Conservation (phyloP, 345 rosid species). For the Hypericum perforatum region DNA sequence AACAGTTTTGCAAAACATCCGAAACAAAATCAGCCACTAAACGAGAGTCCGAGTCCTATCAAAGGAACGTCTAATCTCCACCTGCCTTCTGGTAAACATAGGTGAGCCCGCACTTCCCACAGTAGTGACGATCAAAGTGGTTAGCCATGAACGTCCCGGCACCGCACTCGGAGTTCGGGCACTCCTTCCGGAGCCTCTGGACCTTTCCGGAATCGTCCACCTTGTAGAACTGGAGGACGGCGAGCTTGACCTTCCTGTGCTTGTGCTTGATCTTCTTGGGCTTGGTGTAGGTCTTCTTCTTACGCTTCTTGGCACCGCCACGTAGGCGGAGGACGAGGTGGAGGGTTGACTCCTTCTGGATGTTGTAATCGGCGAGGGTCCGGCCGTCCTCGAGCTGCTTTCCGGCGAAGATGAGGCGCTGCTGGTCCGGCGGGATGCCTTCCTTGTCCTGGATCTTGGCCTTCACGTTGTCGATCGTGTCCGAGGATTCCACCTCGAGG, state of each 20-base stretch:
- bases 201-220: constrained; percentile 20
- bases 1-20: no score
- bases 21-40: no score
- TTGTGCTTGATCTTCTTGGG: constrained; percentile 26
- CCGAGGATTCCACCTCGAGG: constrained; percentile 17
- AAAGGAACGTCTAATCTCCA: constrained; percentile 2
- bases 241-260: constrained; percentile 24
- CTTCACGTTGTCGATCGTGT: constrained; percentile 21
- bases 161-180: constrained; percentile 18
- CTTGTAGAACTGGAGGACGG: constrained; percentile 18
- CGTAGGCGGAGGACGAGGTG: constrained; percentile 16
- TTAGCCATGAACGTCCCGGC: constrained; percentile 18
- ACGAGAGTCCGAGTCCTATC: no score
- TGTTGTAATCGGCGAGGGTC: constrained; percentile 17
- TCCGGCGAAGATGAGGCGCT: constrained; percentile 14
- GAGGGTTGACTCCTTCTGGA: constrained; percentile 22
- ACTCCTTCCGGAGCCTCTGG: constrained; percentile 20
- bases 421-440: constrained; percentile 18
- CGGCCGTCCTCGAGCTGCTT: constrained; percentile 22
- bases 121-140: constrained; percentile 21
- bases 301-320: constrained; percentile 20
- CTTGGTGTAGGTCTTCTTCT: constrained; percentile 24
- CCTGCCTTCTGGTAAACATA: constrained; percentile 21
- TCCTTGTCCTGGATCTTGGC: constrained; percentile 24
- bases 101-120: constrained; percentile 24